Base-by-base conservation (phyloP, 1,139 yeast species). In the Debaryomycetaceae sp. region DNA sequence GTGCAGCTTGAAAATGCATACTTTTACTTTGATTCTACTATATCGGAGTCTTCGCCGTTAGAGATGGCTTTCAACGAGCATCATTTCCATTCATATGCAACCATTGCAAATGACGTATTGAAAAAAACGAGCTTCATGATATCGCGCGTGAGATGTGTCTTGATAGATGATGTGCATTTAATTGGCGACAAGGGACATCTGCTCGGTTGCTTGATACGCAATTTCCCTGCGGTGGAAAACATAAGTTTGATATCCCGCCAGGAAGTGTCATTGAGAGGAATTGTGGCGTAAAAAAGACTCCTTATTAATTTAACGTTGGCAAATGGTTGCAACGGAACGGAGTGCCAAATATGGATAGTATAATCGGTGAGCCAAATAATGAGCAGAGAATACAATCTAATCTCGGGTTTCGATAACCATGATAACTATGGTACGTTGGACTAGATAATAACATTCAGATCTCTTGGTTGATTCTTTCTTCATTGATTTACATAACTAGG, bases 71-170 rank as follows among this genome's bases (percentile, higher is more conserved):
- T 6, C 9, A 17, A 17, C 6, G 13, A 13, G 11, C 17, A 44
- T 34, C 43, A 40, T 17, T 65, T 67, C 51, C 57, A 60, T 40
- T 56, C 60, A 33, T 47, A 67, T 14, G 61, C 64, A 5, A 55
- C 65, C 22, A 59, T 68, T 30, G 66, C 67, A 17, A 61, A 57
- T 42, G 73, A 67, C 49, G 61, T 68, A 9, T 55, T 68, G 43
- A 65, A 66, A 46, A 67, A 67, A 40, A 55, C 60, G 49, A 48
- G 55, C 30, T 65, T 61, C 42, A 62, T 68, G 67, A 43, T 64
- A 33, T 65, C 59, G 6, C 53, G 68, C 29, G 58, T 68, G 3
- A 53, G 63, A 38, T 69, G 66, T 3, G 39, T 63, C 16, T 65
- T 61, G 39, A 60, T 69, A 34, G 72, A 69, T 44, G 75, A 69